Evolutionary conservation across 1,284 basidiomycete genomes (phyloP).

Genomic region (Ceratobasidium theobromae): DNA sequence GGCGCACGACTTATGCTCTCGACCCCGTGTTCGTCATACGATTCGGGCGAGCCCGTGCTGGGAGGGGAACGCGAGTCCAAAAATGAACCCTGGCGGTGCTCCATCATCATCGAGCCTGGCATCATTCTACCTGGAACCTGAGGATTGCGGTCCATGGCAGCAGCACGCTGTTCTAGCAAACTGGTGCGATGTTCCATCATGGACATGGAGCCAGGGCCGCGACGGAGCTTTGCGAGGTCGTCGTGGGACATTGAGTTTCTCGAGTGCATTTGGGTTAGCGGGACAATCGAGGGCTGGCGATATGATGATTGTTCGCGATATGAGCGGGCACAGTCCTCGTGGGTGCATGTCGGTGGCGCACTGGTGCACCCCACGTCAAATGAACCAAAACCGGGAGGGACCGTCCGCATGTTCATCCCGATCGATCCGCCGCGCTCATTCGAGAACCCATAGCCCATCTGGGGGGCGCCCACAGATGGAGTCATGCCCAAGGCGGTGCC

Average conservation of each 20-base stretch:
- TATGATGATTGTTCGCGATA: constrained; percentile 42
- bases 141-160: constrained; percentile 7
- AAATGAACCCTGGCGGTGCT: constrained; percentile 4
- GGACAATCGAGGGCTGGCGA: constrained; percentile 16
- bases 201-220: constrained; percentile 11
- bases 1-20: constrained; percentile 20
- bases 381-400: neutral
- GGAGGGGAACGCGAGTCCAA: constrained; percentile 21
- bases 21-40: constrained; percentile 24
- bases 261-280: constrained; percentile 14
- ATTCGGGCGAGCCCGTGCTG: constrained; percentile 29
- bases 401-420: constrained; percentile 9
- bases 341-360: constrained; percentile 49
- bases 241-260: constrained; percentile 8
- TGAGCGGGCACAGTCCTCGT: constrained; percentile 51
- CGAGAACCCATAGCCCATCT: constrained; percentile 27
- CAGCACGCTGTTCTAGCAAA: constrained; percentile 4
- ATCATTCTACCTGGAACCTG: neutral
- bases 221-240: constrained; percentile 10
- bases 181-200: constrained; percentile 22
- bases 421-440: constrained; percentile 25
- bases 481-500: constrained; percentile 23
- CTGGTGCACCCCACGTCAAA: constrained; percentile 36
- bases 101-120: constrained; percentile 7
- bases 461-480: constrained; percentile 25